Base-by-base conservation (phyloP, 176 grass and related monocot species). In the Calamus simplicifolius region DNA sequence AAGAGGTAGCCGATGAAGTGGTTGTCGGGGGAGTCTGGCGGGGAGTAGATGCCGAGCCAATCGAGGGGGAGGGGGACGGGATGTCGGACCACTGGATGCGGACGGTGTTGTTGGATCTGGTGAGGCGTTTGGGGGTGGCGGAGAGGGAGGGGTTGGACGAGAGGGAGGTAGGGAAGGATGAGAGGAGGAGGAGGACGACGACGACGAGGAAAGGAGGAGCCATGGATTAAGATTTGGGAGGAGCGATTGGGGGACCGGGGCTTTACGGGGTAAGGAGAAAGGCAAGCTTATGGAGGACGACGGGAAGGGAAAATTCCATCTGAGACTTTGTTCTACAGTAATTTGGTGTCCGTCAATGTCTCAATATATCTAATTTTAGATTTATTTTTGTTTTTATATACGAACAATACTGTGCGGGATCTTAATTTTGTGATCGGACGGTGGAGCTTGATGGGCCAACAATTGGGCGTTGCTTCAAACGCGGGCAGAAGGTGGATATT, bases 1-100 rank as follows among this genome's bases (percentile, higher is more conserved):
- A 88, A 98, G 69, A 98, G 58, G 73, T 92, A 98, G 6, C 93
- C 93, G 62, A 98, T 72, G 67, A 92, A 98, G 49, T 92, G 64
- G 43, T 65, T 54, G 73, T 97, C 66, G 27, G 29, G 49, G 54
- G 87, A 97, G 62, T 60, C 76, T 28, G 87, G 87, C 19, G 92
- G 92, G 6, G 87, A 91, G 81, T 91, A 97, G 72, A 91, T 88
- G 49, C 69, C 87, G 4, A 91, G 75, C 69, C 82, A 85, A 57
- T 97, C 92, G 60, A 91, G 92, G 1, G 75, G 69, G 80, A 85
- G 5, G 92, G 92, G 56, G 60, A 62, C 12, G 74, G 68, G 55
- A 97, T 74, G 16, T 76, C 84, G 0, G 74, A 75, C 92, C 92
- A 97, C 2, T 43, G 78, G 61, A 91, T 77, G 58, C 21, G 79